Conservation (phyloP, 2,329 filamentous ascomycete genomes). For the Acrodontium crateriforme region DNA sequence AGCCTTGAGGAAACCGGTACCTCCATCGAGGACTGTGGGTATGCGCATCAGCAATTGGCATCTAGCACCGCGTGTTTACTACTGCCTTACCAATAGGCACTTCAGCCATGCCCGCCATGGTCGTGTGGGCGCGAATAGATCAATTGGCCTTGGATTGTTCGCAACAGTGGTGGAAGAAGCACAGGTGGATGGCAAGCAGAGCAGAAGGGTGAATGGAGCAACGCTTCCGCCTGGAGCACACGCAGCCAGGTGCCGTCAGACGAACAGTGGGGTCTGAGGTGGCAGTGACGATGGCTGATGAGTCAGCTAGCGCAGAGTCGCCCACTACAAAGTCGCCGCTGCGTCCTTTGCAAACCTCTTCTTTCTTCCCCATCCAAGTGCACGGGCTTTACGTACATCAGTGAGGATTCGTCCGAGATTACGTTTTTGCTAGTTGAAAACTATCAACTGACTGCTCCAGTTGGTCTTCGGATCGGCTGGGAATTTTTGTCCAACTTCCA, state of each 20-base stretch:
- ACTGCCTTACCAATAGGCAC: slow-evolving; percentile 33
- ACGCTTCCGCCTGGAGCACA: neutral
- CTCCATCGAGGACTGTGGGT: slow-evolving; percentile 87
- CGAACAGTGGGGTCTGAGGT: neutral
- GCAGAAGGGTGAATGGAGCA: neutral
- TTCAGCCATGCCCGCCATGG: slow-evolving; percentile 36
- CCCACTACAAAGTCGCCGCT: neutral
- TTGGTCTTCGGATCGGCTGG: slow-evolving; percentile 55
- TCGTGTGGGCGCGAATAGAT: neutral
- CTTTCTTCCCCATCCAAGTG: slow-evolving; percentile 46
- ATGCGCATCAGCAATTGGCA: slow-evolving; percentile 7
- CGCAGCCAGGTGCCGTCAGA: neutral
- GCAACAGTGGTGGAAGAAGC: neutral
- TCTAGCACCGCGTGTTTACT: slow-evolving; percentile 4
- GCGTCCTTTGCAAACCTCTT: slow-evolving; percentile 13
- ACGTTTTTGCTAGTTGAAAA: slow-evolving; percentile 87
- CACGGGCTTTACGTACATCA: slow-evolving; percentile 70
- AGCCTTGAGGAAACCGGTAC: slow-evolving; percentile 98
- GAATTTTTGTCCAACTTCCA: slow-evolving; percentile 52
- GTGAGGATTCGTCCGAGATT: slow-evolving; percentile 80
- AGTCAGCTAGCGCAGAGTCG: neutral
- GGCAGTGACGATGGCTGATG: neutral
- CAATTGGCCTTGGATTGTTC: too few species aligned
- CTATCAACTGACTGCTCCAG: slow-evolving; percentile 64
- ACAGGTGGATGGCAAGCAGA: neutral